Conservation (phyloP, 176 grass and related monocot genomes). For the Carex myosuroides region DNA sequence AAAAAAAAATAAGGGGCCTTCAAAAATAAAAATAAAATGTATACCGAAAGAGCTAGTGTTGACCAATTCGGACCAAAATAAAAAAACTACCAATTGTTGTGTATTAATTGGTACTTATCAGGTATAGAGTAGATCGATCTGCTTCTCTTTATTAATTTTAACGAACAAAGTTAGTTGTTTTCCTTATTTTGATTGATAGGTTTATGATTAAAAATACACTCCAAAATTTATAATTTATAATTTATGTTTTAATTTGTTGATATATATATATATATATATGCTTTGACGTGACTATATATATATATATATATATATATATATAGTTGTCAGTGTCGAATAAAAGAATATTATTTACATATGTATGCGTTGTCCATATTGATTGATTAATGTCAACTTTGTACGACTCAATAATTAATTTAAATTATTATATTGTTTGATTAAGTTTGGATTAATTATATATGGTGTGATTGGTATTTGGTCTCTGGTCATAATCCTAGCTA, state of each 20-base stretch:
- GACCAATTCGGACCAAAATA: too few relatives aligned
- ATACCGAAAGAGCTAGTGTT: too few relatives aligned
- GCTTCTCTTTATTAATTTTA: too few relatives aligned
- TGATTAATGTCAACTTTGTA: background rate
- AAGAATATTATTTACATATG: background rate
- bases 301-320: background rate
- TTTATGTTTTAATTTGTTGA: background rate
- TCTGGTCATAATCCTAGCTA: conserved; percentile 14
- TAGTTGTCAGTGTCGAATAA: background rate
- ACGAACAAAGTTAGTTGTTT: too few relatives aligned
- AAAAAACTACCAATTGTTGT: too few relatives aligned
- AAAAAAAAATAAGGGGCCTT: too few relatives aligned
- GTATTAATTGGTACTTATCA: too few relatives aligned
- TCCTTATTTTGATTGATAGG: too few relatives aligned
- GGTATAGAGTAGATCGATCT: too few relatives aligned
- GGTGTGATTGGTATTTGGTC: conserved; percentile 4
- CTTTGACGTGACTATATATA: background rate
- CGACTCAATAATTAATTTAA: conserved; percentile 6
- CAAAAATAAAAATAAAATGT: too few relatives aligned
- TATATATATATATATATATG: too few relatives aligned
- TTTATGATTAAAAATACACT: background rate
- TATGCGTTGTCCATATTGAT: background rate
- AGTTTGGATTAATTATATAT: background rate
- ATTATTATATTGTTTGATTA: background rate
- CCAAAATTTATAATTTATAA: background rate